These are phyloP conservation scores for Aspergillus cejpii DNA, from an alignment of 2,329 filamentous ascomycete genomes.

Conservation along the genomic window DNA sequence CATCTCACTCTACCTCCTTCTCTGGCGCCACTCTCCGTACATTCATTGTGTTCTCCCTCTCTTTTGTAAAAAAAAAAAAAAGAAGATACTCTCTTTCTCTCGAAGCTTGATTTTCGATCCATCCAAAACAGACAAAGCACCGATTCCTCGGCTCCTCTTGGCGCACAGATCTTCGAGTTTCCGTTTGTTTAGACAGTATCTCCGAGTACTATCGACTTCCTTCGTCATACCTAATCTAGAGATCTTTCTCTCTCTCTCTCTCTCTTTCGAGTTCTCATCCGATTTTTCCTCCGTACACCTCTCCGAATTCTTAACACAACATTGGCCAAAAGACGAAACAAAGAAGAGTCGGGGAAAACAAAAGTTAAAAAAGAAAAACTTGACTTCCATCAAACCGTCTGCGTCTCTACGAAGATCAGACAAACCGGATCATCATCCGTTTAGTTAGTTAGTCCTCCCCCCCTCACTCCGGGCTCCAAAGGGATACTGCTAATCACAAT, in stretches of 20 bases:
- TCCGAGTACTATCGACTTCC: neutral
- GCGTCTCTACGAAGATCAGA: neutral
- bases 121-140: conserved; percentile 2
- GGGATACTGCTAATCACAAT: conserved; percentile 7
- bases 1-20: no score
- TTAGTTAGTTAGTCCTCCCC: no score
- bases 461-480: conserved; percentile 2
- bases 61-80: no score
- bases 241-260: neutral
- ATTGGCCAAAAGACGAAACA: neutral
- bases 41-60: no score
- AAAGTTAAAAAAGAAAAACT: neutral
- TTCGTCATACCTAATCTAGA: neutral
- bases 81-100: no score
- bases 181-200: neutral
- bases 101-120: neutral
- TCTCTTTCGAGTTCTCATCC: neutral
- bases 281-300: neutral
- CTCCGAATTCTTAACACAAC: neutral
- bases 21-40: no score
- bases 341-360: neutral
- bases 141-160: neutral
- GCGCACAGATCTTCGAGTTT: neutral
- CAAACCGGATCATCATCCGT: neutral
- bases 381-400: neutral